These are phyloP conservation scores for Yamadazyma membranifaciens DNA, from an alignment of 1,139 yeast species.

Conservation along the genomic window DNA sequence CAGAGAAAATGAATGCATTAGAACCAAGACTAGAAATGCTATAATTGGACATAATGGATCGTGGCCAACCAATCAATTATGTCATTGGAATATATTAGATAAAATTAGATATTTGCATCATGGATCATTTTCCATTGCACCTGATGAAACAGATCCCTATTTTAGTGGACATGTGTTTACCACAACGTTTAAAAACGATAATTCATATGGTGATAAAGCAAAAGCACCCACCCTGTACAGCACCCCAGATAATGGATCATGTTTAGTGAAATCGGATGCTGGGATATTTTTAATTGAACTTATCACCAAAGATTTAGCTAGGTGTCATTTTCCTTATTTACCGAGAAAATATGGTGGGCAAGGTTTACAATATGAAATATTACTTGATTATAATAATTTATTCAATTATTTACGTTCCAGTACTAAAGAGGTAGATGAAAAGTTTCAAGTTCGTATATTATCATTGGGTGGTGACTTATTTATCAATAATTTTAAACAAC, in stretches of 20 bases:
- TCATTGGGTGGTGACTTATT: slow-evolving; percentile 41
- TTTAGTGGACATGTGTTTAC: slow-evolving; percentile 20
- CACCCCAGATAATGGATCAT: slow-evolving; percentile 35
- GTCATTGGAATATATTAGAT: slow-evolving; percentile 88
- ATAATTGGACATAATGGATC: slow-evolving; percentile 57
- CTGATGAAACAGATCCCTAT: slow-evolving; percentile 36
- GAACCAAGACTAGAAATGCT: slow-evolving; percentile 43
- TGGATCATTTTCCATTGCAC: slow-evolving; percentile 72
- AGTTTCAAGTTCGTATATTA: slow-evolving; percentile 49
- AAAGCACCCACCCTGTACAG: slow-evolving; percentile 27
- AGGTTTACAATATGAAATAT: slow-evolving; percentile 56
- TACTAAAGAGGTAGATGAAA: slow-evolving; percentile 26
- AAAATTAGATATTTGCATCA: slow-evolving; percentile 74
- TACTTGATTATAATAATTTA: slow-evolving; percentile 48
- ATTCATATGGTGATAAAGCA: slow-evolving; percentile 16
- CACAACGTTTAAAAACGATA: slow-evolving; percentile 25
- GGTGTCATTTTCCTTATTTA: slow-evolving; percentile 58
- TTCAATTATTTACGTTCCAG: slow-evolving; percentile 33
- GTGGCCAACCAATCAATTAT: slow-evolving; percentile 34
- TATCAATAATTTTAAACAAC: slow-evolving; percentile 30
- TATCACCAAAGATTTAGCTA: slow-evolving; percentile 61
- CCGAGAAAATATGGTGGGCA: slow-evolving; percentile 56
- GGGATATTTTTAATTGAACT: slow-evolving; percentile 78
- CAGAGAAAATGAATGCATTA: slow-evolving; percentile 56
- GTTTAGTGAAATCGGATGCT: slow-evolving; percentile 47